A percentile compares a stretch with the other conserved stretches of the same genome.
Conservation (phyloP, 2,329 filamentous ascomycete species). For the Triangularia verruculosa region DNA sequence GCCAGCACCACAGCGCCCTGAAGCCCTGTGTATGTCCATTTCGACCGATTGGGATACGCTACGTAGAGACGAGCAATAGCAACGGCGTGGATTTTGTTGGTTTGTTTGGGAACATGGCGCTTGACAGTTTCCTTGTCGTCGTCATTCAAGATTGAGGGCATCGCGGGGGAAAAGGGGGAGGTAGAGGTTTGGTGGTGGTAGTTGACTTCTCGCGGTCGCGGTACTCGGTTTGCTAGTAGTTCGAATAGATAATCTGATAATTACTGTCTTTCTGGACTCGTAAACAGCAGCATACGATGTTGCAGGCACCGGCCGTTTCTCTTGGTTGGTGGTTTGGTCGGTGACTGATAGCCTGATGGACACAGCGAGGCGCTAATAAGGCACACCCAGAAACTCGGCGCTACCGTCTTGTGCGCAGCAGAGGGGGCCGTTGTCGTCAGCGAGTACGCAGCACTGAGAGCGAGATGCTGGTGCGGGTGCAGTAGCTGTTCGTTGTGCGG, state of each 20-base stretch:
- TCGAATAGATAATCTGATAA: background rate
- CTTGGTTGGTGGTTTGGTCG: background rate
- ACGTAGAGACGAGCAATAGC: slow-evolving; percentile 92
- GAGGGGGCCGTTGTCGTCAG: slow-evolving; percentile 6
- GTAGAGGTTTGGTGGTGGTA: background rate
- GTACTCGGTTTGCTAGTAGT: background rate
- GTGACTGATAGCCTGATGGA: background rate
- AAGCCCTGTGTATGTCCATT: slow-evolving; percentile 92
- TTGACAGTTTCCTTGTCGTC: slow-evolving; percentile 97
- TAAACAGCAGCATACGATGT: background rate
- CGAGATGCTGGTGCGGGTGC: background rate
- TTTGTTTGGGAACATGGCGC: slow-evolving; percentile 85
- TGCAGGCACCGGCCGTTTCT: background rate
- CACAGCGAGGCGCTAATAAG: background rate
- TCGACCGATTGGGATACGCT: slow-evolving; percentile 77
- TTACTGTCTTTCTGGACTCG: background rate
- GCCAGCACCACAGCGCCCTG: slow-evolving; percentile 89
- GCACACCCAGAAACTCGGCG: slow-evolving; percentile 4
- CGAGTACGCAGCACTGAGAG: background rate
- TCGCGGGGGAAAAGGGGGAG: slow-evolving; percentile 28
- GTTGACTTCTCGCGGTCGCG: background rate
- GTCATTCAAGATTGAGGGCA: slow-evolving; percentile 74
- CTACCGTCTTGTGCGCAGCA: background rate
- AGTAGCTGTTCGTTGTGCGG: background rate
- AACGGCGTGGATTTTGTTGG: slow-evolving; percentile 96